A percentile compares a stretch with the other conserved stretches of the same genome.
These are phyloP conservation scores for Dipteronia sinensis DNA, from an alignment of 345 rosid genomes.

Conservation along the genomic window DNA sequence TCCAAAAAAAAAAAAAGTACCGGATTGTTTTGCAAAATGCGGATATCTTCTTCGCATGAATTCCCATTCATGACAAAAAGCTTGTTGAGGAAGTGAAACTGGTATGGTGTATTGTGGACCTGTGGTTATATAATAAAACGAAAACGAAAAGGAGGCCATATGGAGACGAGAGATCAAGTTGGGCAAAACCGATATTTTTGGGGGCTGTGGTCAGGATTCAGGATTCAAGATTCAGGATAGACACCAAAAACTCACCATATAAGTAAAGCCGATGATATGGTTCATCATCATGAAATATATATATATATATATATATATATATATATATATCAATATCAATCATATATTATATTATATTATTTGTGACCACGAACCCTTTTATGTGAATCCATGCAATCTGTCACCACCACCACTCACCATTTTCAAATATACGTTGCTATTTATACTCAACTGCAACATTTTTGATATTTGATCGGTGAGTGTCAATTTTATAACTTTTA, in stretches of 20 bases:
- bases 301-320: too few species aligned
- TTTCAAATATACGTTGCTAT: too few species aligned
- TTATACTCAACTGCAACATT: too few species aligned
- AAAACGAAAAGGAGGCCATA: constrained; percentile 15
- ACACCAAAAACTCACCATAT: neutral
- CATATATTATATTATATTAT: too few species aligned
- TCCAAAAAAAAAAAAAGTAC: constrained; percentile 16
- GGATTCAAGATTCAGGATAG: neutral
- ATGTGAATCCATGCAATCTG: too few species aligned
- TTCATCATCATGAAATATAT: too few species aligned
- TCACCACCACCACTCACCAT: too few species aligned
- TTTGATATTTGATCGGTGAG: too few species aligned
- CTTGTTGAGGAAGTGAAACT: neutral
- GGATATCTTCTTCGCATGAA: constrained; percentile 29
- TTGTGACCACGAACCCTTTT: too few species aligned
- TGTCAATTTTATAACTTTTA: too few species aligned
- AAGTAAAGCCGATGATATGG: too few species aligned
- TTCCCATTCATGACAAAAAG: constrained; percentile 16
- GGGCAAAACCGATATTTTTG: constrained; percentile 37
- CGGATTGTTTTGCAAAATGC: constrained; percentile 35
- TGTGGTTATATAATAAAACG: neutral
- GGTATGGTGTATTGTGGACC: neutral
- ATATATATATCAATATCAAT: too few species aligned
- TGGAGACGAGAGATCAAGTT: constrained; percentile 39
- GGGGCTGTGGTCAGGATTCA: constrained; percentile 10